These are phyloP conservation scores for Balakata baccata DNA, from an alignment of 345 rosid genomes.

Conservation along the genomic window DNA sequence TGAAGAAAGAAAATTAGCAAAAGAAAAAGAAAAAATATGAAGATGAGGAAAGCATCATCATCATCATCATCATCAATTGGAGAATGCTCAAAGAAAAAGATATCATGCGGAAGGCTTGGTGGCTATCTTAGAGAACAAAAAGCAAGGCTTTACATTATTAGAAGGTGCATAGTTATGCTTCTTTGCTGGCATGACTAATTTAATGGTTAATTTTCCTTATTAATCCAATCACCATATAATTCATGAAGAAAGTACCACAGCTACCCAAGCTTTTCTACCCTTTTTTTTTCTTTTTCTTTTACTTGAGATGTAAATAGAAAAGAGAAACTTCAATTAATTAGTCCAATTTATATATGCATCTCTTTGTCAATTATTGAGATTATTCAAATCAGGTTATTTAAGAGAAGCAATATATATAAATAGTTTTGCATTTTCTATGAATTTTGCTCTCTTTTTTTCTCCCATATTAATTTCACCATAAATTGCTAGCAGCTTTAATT, in stretches of 20 bases:
- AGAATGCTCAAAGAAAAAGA: constrained; percentile 42
- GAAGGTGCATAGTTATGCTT: constrained; percentile 77
- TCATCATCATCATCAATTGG: constrained; percentile 19
- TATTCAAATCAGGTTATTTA: not conserved
- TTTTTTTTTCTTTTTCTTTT: not conserved
- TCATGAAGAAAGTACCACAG: not conserved
- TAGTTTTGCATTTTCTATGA: not conserved
- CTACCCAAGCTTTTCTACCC: not conserved
- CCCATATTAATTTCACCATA: not conserved
- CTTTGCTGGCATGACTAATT: constrained; percentile 73
- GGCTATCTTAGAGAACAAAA: constrained; percentile 66
- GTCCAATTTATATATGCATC: not conserved
- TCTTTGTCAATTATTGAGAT: not conserved
- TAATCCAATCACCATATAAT: no score
- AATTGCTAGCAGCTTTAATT: not conserved
- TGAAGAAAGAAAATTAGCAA: not conserved
- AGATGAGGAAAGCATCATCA: constrained; percentile 19
- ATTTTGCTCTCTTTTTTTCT: not conserved
- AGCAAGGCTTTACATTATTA: constrained; percentile 71
- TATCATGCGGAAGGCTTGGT: constrained; percentile 56
- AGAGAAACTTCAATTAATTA: not conserved
- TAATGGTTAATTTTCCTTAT: not conserved
- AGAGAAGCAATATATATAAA: not conserved
- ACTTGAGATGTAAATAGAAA: constrained; percentile 13
- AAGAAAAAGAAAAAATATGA: constrained; percentile 14